Percentiles rank a stretch among this genome's conserved stretches.
phyloP scores from a whole-genome alignment of 2,329 filamentous ascomycete genomes.

The Pseudogymnoascus sp. region DNA sequence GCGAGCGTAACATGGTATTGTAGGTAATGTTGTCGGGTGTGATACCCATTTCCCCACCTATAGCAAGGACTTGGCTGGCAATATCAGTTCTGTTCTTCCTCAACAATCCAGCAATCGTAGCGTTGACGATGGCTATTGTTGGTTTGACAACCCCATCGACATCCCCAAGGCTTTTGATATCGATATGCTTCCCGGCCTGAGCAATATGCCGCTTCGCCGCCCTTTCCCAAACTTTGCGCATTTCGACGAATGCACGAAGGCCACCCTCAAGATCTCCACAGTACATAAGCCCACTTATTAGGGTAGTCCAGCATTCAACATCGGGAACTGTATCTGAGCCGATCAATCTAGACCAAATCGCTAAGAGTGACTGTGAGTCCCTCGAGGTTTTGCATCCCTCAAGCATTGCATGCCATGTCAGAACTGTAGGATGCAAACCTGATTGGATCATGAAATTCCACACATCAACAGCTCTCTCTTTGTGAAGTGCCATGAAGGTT shows the following conservation, averaged over 20 bases:
- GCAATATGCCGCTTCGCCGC: conserved; percentile 17
- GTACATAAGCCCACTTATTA: conserved; percentile 59
- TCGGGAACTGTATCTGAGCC: conserved; percentile 55
- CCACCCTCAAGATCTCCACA: conserved; percentile 46
- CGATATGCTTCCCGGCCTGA: conserved; percentile 15
- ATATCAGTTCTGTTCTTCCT: conserved; percentile 38
- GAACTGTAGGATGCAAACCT: conserved; percentile 51
- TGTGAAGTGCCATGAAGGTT: conserved; percentile 38
- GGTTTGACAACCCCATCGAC: conserved; percentile 45
- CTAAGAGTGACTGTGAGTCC: conserved; percentile 53
- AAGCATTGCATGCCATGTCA: conserved; percentile 68
- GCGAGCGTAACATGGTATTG: conserved; percentile 60
- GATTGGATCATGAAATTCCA: conserved; percentile 50
- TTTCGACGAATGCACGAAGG: conserved; percentile 58
- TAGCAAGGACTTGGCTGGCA: conserved; percentile 47
- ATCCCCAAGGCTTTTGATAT: conserved; percentile 25
- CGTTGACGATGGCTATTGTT: conserved; percentile 60
- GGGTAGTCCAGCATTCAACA: conserved; percentile 59
- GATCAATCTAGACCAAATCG: conserved; percentile 60
- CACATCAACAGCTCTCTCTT: conserved; percentile 41
- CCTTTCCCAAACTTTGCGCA: conserved; percentile 52
- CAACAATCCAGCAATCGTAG: conserved; percentile 58
- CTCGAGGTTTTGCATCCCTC: conserved; percentile 57
- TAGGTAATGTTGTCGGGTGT: conserved; percentile 45
- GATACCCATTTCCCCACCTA: conserved; percentile 38